These are phyloP conservation scores for Acarospora socialis DNA, from an alignment of 2,329 filamentous ascomycete species.

Conservation along the genomic window DNA sequence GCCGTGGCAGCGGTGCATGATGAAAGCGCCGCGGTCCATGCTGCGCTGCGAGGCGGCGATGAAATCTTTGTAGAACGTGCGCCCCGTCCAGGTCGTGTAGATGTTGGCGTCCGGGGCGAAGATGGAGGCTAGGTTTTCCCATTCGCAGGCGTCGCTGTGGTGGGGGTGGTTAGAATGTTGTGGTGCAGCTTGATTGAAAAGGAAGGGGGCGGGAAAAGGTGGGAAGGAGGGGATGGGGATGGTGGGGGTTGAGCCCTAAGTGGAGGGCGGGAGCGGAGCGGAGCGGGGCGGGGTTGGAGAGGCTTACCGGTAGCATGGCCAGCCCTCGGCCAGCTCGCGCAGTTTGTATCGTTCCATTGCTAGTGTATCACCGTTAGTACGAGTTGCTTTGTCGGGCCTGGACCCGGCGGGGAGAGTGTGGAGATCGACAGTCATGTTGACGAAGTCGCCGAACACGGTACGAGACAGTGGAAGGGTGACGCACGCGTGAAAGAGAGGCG, in stretches of 20 bases:
- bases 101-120: slow-evolving; percentile 35
- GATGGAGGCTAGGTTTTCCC: slow-evolving; percentile 37
- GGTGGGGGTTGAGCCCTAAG: no score
- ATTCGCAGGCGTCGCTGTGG: slow-evolving; percentile 34
- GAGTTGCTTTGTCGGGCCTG: slow-evolving; percentile 26
- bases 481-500: no score
- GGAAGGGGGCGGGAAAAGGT: no score
- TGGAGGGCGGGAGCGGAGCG: no score
- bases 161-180: slow-evolving; percentile 3
- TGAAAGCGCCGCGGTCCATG: slow-evolving; percentile 31
- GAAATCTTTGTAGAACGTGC: slow-evolving; percentile 27
- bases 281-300: not conserved
- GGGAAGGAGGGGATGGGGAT: no score
- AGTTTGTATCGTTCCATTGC: slow-evolving; percentile 33
- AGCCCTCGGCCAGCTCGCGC: slow-evolving; percentile 35
- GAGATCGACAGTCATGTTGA: slow-evolving; percentile 21
- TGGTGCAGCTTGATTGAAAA: no score
- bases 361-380: slow-evolving; percentile 34
- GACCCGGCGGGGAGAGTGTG: slow-evolving; percentile 25
- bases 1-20: slow-evolving; percentile 32
- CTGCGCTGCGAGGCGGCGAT: slow-evolving; percentile 26
- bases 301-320: slow-evolving; percentile 32
- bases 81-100: slow-evolving; percentile 38
- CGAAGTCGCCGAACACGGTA: no score
- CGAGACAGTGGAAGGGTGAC: no score